A percentile compares a stretch with the other conserved stretches of the same genome.
Conservation (phyloP, 345 rosid genomes). For the Citrus cavaleriei region DNA sequence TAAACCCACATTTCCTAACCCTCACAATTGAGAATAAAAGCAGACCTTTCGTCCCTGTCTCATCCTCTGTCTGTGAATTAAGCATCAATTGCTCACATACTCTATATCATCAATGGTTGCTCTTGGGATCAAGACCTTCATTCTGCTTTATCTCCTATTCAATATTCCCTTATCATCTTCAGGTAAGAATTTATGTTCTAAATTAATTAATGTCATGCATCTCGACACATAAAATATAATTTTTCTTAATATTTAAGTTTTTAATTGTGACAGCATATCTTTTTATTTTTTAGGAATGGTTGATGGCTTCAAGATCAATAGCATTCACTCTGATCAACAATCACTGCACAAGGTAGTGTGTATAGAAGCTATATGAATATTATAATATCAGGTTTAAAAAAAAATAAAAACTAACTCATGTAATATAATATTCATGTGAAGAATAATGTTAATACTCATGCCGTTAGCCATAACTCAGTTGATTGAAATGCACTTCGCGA, state of each 20-base stretch:
- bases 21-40: slow-evolving; percentile 14
- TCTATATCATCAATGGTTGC: slow-evolving; percentile 35
- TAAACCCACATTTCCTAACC: slow-evolving; percentile 20
- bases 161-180: slow-evolving; percentile 23
- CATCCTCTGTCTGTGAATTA: slow-evolving; percentile 8
- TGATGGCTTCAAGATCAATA: slow-evolving; percentile 33
- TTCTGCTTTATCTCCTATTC: slow-evolving; percentile 38
- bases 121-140: slow-evolving; percentile 25
- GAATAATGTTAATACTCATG: no score
- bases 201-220: no score
- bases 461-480: no score
- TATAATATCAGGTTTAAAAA: not conserved
- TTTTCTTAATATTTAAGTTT: not conserved
- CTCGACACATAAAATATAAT: no score
- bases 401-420: no score
- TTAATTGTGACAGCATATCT: not conserved
- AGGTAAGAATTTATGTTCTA: slow-evolving; percentile 17
- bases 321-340: slow-evolving; percentile 18
- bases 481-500: no score
- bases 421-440: no score
- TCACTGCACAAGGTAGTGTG: slow-evolving; percentile 27
- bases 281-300: slow-evolving; percentile 22
- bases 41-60: slow-evolving; percentile 17
- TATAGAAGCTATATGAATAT: not conserved
- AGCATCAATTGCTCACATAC: not conserved